phyloP scores from a whole-genome alignment of 495 filamentous ascomycete genomes.

The Hyaloscypha variabilis region DNA sequence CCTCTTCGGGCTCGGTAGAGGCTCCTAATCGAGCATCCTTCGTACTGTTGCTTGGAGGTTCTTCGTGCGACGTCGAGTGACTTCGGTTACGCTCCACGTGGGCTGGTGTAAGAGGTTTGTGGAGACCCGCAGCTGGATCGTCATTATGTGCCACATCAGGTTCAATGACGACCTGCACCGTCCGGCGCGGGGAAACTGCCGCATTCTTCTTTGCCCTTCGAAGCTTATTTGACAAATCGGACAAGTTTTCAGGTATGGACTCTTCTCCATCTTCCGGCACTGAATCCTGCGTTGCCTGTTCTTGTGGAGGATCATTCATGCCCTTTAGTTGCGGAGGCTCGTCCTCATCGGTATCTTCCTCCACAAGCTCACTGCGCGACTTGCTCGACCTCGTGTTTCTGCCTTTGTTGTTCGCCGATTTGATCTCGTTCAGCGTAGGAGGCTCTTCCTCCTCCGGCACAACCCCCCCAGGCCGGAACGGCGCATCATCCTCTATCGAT shows the following conservation, averaged over 20 bases:
- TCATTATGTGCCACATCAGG: not conserved
- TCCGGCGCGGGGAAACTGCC: not conserved
- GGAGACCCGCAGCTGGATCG: not conserved
- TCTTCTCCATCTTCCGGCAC: not conserved
- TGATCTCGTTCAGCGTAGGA: not conserved
- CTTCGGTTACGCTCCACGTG: not conserved
- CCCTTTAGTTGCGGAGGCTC: too few relatives aligned
- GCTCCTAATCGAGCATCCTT: not conserved
- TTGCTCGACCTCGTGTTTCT: not conserved
- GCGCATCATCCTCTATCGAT: not conserved
- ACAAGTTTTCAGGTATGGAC: not conserved
- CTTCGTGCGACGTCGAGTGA: not conserved
- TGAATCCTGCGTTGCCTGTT: not conserved
- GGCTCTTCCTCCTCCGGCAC: not conserved
- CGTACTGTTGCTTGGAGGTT: not conserved
- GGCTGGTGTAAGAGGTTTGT: slow-evolving; percentile 12
- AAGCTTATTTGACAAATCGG: not conserved
- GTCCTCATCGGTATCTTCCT: not conserved
- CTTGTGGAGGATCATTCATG: too few relatives aligned
- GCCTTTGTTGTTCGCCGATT: not conserved
- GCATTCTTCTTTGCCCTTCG: slow-evolving; percentile 11
- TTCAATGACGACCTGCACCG: not conserved
- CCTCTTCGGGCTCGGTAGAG: slow-evolving; percentile 4
- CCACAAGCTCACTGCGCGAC: not conserved
- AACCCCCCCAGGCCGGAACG: not conserved